These are phyloP conservation scores for Ceratocystis huliohia DNA, from an alignment of 2,329 filamentous ascomycete species.

Conservation along the genomic window DNA sequence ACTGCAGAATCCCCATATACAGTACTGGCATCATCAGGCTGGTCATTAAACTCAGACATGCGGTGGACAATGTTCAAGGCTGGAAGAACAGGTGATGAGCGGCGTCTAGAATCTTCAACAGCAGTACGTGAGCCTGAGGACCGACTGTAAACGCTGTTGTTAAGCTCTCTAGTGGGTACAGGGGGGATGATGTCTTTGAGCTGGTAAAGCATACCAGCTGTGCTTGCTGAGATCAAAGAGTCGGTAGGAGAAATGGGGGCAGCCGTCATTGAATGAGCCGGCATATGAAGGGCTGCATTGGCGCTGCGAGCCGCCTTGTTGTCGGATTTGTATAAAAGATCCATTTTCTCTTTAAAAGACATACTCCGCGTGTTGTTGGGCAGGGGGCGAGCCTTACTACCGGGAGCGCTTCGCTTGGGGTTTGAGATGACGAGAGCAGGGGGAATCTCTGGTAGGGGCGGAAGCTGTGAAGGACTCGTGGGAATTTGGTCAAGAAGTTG, in stretches of 20 bases:
- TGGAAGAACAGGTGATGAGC: conserved; percentile 41
- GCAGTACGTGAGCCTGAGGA: conserved; percentile 23
- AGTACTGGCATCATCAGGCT: conserved; percentile 32
- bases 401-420: conserved; percentile 1
- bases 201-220: conserved; percentile 30
- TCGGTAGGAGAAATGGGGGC: conserved; percentile 17
- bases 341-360: conserved; percentile 47
- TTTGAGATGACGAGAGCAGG: conserved; percentile 9
- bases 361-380: conserved; percentile 45
- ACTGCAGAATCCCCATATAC: conserved; percentile 41
- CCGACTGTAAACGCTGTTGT: not conserved
- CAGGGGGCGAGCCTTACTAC: conserved; percentile 30
- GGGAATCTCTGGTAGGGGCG: conserved; percentile 39
- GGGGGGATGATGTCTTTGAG: conserved; percentile 26
- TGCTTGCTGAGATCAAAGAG: conserved; percentile 29
- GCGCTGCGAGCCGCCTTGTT: conserved; percentile 19
- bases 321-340: conserved; percentile 30
- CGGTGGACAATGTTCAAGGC: conserved; percentile 27
- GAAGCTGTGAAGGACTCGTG: conserved; percentile 36
- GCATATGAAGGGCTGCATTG: conserved; percentile 24
- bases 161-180: conserved; percentile 21
- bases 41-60: conserved; percentile 29
- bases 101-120: conserved; percentile 30
- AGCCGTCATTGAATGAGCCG: not conserved
- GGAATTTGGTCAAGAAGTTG: conserved; percentile 20